Evolutionary conservation across 176 grass and related monocot genomes (phyloP).

Genomic region (Hyparrhenia diplandra): DNA sequence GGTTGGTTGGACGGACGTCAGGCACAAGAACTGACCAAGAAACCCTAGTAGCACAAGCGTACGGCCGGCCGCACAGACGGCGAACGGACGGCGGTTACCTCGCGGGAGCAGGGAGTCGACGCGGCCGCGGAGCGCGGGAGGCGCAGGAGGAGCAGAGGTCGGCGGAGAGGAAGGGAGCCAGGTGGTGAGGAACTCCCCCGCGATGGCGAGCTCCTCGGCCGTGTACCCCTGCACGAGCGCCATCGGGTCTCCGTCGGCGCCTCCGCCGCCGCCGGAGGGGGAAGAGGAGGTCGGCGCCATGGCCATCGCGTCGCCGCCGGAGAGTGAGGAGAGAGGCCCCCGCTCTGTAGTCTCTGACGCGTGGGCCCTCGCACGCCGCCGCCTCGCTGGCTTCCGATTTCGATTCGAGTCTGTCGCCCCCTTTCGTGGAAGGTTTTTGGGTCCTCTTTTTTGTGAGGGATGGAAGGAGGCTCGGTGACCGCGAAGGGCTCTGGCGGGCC

Average conservation of each 20-base stretch:
- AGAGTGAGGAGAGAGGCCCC: not conserved
- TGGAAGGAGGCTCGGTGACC: not conserved
- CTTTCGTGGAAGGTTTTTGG: not conserved
- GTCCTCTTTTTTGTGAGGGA: too few species aligned
- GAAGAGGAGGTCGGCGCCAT: not conserved
- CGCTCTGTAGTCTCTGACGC: conserved; percentile 16
- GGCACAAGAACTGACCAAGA: not conserved
- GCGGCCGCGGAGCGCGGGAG: conserved; percentile 46
- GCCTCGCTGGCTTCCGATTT: not conserved
- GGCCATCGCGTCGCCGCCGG: not conserved
- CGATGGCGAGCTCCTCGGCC: conserved; percentile 68
- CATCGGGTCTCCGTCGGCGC: conserved; percentile 46
- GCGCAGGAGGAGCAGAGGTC: conserved; percentile 69
- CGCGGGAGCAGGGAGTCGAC: conserved; percentile 63
- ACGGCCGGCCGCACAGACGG: not conserved
- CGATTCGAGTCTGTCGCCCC: not conserved
- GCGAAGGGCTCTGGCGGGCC: too few species aligned
- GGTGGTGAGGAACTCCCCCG: conserved; percentile 80
- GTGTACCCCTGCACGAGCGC: conserved; percentile 57
- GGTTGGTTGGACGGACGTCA: conserved; percentile 9
- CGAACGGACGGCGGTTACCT: conserved; percentile 26
- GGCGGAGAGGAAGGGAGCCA: conserved; percentile 83
- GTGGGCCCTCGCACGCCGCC: conserved; percentile 3
- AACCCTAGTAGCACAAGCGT: conserved; percentile 22
- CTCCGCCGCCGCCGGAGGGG: not conserved